Percentiles rank a stretch among this genome's conserved stretches.
Conservation (phyloP, 148 eudicot genomes). For the Chenopodium formosanum region DNA sequence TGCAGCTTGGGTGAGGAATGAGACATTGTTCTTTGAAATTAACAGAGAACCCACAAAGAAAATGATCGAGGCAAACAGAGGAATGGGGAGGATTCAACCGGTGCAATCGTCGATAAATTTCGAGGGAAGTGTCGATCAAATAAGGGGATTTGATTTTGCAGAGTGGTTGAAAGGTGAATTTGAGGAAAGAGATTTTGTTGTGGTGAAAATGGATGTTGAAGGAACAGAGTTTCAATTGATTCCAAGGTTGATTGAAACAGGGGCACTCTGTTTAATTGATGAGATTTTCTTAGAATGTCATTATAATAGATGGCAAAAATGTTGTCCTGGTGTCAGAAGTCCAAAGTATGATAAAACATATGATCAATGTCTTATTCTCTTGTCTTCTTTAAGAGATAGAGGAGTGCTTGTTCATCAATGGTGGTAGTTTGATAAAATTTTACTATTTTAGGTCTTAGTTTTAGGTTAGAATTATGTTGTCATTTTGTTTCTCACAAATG, state of each 20-base stretch:
- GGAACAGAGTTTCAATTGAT: slow-evolving; percentile 81
- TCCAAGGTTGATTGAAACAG: slow-evolving; percentile 72
- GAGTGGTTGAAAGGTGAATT: slow-evolving; percentile 67
- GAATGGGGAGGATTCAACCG: slow-evolving; percentile 77
- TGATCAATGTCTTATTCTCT: slow-evolving; percentile 58
- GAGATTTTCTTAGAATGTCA: slow-evolving; percentile 88
- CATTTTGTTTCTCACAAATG: neutral
- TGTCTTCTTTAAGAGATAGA: slow-evolving; percentile 59
- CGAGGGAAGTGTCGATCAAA: slow-evolving; percentile 40
- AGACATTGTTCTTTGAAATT: slow-evolving; percentile 74
- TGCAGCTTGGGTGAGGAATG: slow-evolving; percentile 87
- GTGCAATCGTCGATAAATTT: slow-evolving; percentile 37
- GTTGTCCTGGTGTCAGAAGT: slow-evolving; percentile 80
- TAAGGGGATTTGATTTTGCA: slow-evolving; percentile 79
- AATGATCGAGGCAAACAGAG: slow-evolving; percentile 39
- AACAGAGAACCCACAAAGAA: slow-evolving; percentile 56
- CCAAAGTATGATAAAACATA: slow-evolving; percentile 69
- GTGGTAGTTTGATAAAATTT: slow-evolving; percentile 42
- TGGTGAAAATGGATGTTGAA: slow-evolving; percentile 94
- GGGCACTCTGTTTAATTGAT: slow-evolving; percentile 84
- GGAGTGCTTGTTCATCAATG: slow-evolving; percentile 96
- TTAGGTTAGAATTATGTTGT: neutral
- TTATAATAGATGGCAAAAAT: slow-evolving; percentile 84
- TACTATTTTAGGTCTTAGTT: neutral
- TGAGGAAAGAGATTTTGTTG: slow-evolving; percentile 66